A percentile compares a stretch with the other conserved stretches of the same genome.
Evolutionary conservation across 1,139 yeast species (phyloP).

Genomic region (Geotrichum australiense): DNA sequence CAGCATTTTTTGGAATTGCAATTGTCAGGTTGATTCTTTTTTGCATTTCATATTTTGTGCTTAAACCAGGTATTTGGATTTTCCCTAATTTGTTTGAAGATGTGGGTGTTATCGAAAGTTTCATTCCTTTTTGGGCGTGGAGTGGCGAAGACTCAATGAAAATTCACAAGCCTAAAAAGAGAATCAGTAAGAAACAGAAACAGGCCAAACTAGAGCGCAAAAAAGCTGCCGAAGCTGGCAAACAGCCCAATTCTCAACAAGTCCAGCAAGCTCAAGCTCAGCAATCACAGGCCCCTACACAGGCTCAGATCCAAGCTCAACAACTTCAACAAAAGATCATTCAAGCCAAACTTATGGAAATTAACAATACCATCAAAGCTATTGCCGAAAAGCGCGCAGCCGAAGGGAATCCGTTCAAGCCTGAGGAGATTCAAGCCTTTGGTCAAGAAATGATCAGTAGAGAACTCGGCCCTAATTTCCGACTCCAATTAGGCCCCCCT

Average conservation of each 20-base stretch:
- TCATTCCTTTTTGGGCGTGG: conserved; percentile 84
- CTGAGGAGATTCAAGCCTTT: conserved; percentile 10
- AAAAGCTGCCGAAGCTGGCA: conserved; percentile 13
- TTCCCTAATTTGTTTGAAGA: conserved; percentile 96
- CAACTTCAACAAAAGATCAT: conserved; percentile 11
- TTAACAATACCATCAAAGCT: conserved; percentile 13
- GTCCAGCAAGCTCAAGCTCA: conserved; percentile 13
- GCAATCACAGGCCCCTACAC: conserved; percentile 1
- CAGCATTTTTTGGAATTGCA: conserved; percentile 69
- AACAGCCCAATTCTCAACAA: conserved; percentile 11
- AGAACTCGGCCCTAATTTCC: conserved; percentile 16
- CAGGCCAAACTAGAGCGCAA: conserved; percentile 18
- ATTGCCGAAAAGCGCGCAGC: conserved; percentile 11
- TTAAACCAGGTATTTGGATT: conserved; percentile 79
- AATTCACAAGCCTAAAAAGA: conserved; percentile 29
- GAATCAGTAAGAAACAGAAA: conserved; percentile 23
- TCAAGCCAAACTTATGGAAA: conserved; percentile 15
- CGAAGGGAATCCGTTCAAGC: conserved; percentile 17
- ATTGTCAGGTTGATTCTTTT: conserved; percentile 71
- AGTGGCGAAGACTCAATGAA: conserved; percentile 41
- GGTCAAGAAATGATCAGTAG: conserved; percentile 14
- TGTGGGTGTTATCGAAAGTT: conserved; percentile 89
- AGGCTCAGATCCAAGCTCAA: conserved; percentile 6
- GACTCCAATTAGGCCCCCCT: conserved; percentile 11
- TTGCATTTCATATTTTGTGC: conserved; percentile 50